Percentiles rank a stretch among this genome's conserved stretches.
Evolutionary conservation across 306 rosid genomes (phyloP).

Genomic region (Cucurbita pepo): DNA sequence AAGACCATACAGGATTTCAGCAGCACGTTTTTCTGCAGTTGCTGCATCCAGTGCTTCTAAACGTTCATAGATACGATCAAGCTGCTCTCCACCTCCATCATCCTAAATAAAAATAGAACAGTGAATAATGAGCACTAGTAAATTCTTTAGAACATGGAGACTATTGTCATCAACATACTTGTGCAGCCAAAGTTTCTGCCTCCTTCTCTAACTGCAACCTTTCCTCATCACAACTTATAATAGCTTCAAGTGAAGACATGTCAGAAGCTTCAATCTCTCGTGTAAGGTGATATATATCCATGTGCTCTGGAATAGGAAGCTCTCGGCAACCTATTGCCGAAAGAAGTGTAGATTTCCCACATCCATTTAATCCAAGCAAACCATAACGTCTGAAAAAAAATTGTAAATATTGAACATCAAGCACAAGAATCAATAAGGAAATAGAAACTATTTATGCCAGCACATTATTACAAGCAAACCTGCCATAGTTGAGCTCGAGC

Average conservation of each 20-base stretch:
- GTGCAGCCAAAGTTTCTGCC: slow-evolving; percentile 69
- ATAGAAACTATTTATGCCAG: neutral
- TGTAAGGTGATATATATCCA: slow-evolving; percentile 84
- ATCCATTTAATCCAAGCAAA: slow-evolving; percentile 87
- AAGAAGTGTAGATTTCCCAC: slow-evolving; percentile 90
- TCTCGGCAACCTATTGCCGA: slow-evolving; percentile 71
- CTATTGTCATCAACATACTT: slow-evolving; percentile 26
- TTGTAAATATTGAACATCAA: neutral
- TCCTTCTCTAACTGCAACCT: slow-evolving; percentile 75
- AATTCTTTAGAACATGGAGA: neutral
- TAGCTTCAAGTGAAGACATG: slow-evolving; percentile 87
- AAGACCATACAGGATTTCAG: slow-evolving; percentile 86
- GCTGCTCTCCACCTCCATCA: slow-evolving; percentile 91
- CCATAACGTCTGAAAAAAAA: slow-evolving; percentile 62
- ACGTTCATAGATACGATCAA: slow-evolving; percentile 82
- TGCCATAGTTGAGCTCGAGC: slow-evolving; percentile 93
- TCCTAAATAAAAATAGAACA: slow-evolving; percentile 29
- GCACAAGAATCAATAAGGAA: neutral
- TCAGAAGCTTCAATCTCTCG: slow-evolving; percentile 98
- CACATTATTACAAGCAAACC: slow-evolving; percentile 25
- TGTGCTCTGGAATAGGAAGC: slow-evolving; percentile 93
- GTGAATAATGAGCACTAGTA: neutral
- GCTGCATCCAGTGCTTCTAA: slow-evolving; percentile 84
- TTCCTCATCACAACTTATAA: slow-evolving; percentile 89
- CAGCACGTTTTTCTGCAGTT: slow-evolving; percentile 98